Evolutionary conservation across 805 yeast genomes (phyloP).

Genomic region (Tetrapisispora fleetii): DNA sequence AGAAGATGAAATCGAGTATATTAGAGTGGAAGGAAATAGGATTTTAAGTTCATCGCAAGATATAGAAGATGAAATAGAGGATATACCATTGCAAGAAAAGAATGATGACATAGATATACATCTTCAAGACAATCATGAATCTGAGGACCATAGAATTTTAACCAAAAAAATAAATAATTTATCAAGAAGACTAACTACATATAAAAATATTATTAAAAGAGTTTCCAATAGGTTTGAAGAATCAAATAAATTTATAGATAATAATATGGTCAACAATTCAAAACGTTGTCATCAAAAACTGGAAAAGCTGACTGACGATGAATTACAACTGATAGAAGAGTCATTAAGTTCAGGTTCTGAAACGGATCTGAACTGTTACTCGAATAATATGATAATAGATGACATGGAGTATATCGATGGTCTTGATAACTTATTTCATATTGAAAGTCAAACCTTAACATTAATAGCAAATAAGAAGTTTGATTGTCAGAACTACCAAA

Average conservation of each 20-base stretch:
- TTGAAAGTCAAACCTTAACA: no score
- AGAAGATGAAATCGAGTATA: neutral
- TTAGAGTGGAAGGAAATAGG: neutral
- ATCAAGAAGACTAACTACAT: neutral
- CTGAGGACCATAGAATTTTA: neutral
- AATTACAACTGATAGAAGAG: neutral
- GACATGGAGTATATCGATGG: no score
- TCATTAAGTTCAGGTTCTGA: conserved; percentile 1
- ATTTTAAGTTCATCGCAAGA: neutral
- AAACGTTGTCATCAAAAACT: neutral
- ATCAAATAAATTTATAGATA: neutral
- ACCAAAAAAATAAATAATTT: neutral
- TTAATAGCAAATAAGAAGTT: neutral
- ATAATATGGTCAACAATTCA: neutral
- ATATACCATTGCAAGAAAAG: neutral
- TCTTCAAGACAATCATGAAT: neutral
- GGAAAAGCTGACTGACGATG: neutral
- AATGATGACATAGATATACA: neutral
- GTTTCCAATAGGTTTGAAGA: neutral
- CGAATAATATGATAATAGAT: neutral
- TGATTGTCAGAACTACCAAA: neutral
- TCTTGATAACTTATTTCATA: neutral
- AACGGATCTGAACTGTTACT: neutral
- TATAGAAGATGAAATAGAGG: neutral
- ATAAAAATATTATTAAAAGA: neutral